Percentiles rank a stretch among this genome's conserved stretches.
Conservation (phyloP, 495 filamentous ascomycete genomes). For the Friedmanniomyces simplex region DNA sequence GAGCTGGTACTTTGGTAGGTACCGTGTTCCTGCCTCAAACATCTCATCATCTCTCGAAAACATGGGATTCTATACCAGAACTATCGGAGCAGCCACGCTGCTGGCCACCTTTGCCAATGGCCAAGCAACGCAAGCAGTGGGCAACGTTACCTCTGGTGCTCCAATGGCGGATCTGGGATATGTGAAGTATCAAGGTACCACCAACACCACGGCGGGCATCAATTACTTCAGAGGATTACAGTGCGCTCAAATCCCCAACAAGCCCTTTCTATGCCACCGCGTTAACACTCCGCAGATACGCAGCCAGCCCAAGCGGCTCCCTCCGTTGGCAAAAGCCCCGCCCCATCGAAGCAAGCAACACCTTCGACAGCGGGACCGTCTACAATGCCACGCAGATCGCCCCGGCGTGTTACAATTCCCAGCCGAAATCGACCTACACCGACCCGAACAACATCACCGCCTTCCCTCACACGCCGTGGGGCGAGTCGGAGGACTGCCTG, state of each 20-base stretch:
- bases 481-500: conserved; percentile 19
- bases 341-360: conserved; percentile 20
- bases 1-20: too few species aligned
- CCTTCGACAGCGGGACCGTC: conserved; percentile 8
- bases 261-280: background rate
- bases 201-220: conserved; percentile 12
- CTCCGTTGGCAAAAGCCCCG: conserved; percentile 21
- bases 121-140: conserved; percentile 7
- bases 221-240: conserved; percentile 13
- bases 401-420: conserved; percentile 19
- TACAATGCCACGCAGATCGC: conserved; percentile 15
- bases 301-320: conserved; percentile 10
- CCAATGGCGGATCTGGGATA: conserved; percentile 21
- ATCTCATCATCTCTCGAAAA: too few species aligned
- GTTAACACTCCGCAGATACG: conserved; percentile 8
- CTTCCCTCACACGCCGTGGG: background rate
- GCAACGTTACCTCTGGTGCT: background rate
- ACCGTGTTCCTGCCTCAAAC: too few species aligned
- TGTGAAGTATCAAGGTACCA: conserved; percentile 18
- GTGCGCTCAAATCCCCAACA: background rate
- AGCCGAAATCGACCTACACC: conserved; percentile 11
- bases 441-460: background rate
- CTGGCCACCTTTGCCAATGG: background rate
- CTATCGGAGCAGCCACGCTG: background rate
- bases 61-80: background rate